These are phyloP conservation scores for Teratosphaeria destructans DNA, from an alignment of 2,329 filamentous ascomycete genomes.

Conservation along the genomic window DNA sequence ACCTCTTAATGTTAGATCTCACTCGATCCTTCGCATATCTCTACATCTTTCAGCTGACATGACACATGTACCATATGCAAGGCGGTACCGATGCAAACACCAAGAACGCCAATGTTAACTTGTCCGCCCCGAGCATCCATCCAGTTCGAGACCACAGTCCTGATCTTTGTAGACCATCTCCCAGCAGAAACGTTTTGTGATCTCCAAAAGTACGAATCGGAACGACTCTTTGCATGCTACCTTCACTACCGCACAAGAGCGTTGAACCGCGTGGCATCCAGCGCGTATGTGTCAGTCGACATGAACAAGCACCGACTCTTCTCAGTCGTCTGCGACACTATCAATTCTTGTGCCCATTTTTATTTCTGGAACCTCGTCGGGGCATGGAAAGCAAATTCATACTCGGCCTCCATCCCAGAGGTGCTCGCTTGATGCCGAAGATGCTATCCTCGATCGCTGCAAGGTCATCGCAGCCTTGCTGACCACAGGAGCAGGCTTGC, in stretches of 20 bases:
- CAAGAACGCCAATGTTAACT: too few species aligned
- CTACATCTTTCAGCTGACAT: not conserved
- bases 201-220: too few species aligned
- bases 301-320: not conserved
- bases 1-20: not conserved
- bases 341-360: not conserved
- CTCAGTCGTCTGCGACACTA: not conserved
- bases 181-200: too few species aligned
- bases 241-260: not conserved
- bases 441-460: not conserved
- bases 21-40: not conserved
- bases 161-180: not conserved
- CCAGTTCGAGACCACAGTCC: not conserved
- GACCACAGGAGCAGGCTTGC: too few species aligned
- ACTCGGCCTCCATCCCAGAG: not conserved
- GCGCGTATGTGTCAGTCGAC: not conserved
- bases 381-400: not conserved
- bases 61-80: not conserved
- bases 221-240: not conserved
- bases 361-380: not conserved
- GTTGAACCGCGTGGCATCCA: not conserved
- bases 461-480: not conserved
- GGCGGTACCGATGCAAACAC: too few species aligned
- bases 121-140: not conserved
- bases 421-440: not conserved